Base-by-base conservation (phyloP, 768 basidiomycete species). In the Suillus alpinus region DNA sequence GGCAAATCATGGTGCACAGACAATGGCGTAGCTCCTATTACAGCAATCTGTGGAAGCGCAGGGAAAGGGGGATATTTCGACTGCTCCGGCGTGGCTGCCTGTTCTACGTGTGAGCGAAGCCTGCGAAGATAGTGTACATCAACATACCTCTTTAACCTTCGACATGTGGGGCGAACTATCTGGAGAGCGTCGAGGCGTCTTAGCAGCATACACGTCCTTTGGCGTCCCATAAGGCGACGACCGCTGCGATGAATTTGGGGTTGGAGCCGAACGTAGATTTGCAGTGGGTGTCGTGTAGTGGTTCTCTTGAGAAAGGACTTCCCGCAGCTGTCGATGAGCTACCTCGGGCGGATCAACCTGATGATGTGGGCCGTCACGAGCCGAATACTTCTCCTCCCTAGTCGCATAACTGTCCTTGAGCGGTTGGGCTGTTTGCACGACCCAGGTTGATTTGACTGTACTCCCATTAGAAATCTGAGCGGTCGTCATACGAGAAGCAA, bases 241-340 rank as follows among this genome's bases (percentile, higher is more conserved):
- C 29, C 70, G 72, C 56, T 65, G 67, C 29, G 74, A 72, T 3
- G 64, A 31, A 39, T 50, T 49, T 34, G 63, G 63, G 10, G 69
- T 68, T 18, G 66, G 72, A 20, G 65, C 59, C 36, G 63, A 44
- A 47, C 68, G 71, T 56, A 65, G 72, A n/a, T 65, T 65, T 6
- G 62, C 40, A 20, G 20, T 23, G 23, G 36, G 55, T 7, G 51
- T 29, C 18, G 59, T 13, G 8, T 58, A n/a, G 37, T 66, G 66
- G 3, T 62, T 56, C 9, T 74, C 72, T 53, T 74, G 66, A 31
- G 73, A 75, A 40, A 74, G 74, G 37, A 74, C 66, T 57, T 75
- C 65, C 13, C 74, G 73, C 55, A 74, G 65, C 34, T 74, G 70
- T 14, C 59, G 53, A 46, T 72, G 72, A 0, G 56, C 53, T 37